Conservation (phyloP, 176 grass and related monocot species). For the Oryza coarctata region DNA sequence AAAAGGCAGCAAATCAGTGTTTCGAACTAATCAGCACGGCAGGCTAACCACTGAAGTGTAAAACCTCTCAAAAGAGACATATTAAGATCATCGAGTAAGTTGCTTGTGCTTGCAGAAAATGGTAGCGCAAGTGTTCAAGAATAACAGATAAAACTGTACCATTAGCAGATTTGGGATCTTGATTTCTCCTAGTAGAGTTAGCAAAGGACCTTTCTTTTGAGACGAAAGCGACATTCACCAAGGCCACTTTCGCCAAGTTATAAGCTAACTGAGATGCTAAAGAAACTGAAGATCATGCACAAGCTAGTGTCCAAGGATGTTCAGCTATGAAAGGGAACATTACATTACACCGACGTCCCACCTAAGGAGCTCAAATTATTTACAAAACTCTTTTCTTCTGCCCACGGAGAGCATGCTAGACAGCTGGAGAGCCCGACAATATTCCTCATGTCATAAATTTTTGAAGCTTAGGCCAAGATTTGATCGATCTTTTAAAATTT, state of each 20-base stretch:
- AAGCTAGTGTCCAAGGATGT: not conserved
- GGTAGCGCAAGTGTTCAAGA: not conserved
- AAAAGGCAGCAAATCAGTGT: not conserved
- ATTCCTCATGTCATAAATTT: too few species aligned
- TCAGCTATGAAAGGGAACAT: not conserved
- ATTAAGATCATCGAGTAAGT: not conserved
- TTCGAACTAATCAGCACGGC: not conserved
- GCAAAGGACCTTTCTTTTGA: not conserved
- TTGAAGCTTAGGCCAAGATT: too few species aligned
- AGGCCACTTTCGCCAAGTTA: not conserved
- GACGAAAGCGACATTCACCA: not conserved
- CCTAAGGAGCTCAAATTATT: too few species aligned
- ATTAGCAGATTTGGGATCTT: not conserved
- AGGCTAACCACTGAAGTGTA: not conserved
- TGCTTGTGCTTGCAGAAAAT: constrained; percentile 21
- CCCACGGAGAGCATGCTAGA: not conserved
- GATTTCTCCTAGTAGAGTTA: not conserved
- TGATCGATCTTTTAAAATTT: too few species aligned
- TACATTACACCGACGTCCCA: not conserved
- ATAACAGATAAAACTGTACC: not conserved
- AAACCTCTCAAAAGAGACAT: not conserved
- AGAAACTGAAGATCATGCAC: not conserved
- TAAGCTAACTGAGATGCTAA: not conserved
- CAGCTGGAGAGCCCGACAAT: not conserved
- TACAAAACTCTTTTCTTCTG: too few species aligned